phyloP scores from a whole-genome alignment of 75 land plant species.

The Ceratopteris richardii region DNA sequence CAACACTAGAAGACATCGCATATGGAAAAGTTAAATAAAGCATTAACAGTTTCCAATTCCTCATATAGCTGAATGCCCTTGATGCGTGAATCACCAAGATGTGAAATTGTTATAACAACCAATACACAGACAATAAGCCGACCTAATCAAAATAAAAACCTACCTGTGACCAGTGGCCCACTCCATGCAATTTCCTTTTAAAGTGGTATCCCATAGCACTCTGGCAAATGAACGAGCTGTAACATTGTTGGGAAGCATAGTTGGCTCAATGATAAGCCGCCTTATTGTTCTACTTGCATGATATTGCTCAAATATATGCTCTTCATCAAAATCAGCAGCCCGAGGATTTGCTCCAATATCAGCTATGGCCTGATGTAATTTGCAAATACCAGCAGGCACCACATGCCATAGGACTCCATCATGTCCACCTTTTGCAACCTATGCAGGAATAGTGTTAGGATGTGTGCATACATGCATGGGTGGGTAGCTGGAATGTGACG shows the following conservation, averaged over 20 bases:
- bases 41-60: too few relatives aligned
- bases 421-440: conserved; percentile 90
- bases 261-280: conserved; percentile 49
- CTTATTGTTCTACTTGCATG: conserved; percentile 83
- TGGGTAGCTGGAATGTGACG: background rate
- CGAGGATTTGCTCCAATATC: conserved; percentile 55
- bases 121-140: too few relatives aligned
- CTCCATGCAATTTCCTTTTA: conserved; percentile 52
- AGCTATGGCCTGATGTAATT: conserved; percentile 62
- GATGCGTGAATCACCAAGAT: too few relatives aligned
- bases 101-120: too few relatives aligned
- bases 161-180: conserved; percentile 97
- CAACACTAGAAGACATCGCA: too few relatives aligned
- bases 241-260: conserved; percentile 13
- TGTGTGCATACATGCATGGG: background rate
- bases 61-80: too few relatives aligned
- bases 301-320: conserved; percentile 81
- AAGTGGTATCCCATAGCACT: conserved; percentile 60
- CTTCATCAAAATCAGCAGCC: conserved; percentile 18
- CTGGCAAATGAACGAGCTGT: conserved; percentile 51
- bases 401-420: conserved; percentile 53
- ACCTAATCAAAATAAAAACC: too few relatives aligned
- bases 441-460: too few relatives aligned
- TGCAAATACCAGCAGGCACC: conserved; percentile 26
- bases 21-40: too few relatives aligned